Evolutionary conservation across 495 filamentous ascomycete species (phyloP).

Genomic region (Geoglossum glabrum): DNA sequence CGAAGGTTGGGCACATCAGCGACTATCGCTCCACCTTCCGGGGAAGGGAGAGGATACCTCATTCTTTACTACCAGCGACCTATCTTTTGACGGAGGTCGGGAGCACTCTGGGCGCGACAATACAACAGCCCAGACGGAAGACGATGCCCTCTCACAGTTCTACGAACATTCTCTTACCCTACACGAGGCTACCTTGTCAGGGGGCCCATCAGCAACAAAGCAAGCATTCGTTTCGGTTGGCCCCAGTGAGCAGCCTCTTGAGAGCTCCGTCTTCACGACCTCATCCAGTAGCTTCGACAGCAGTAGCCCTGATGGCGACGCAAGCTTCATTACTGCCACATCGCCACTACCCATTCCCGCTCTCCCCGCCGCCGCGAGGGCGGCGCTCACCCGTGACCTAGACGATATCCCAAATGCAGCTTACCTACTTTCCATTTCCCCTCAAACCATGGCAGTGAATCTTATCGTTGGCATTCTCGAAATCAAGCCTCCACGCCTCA

Average conservation of each 20-base stretch:
- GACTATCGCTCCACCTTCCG: not conserved
- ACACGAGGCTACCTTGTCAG: conserved; percentile 34
- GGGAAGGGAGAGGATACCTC: conserved; percentile 11
- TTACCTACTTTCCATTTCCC: conserved; percentile 47
- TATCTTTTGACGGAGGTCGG: conserved; percentile 13
- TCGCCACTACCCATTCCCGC: not conserved
- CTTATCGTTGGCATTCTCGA: conserved; percentile 61
- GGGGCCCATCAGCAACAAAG: conserved; percentile 7
- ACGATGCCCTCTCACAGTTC: conserved; percentile 35
- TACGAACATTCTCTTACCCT: conserved; percentile 53
- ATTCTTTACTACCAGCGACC: conserved; percentile 27
- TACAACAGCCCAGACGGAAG: conserved; percentile 8
- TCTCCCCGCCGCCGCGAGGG: not conserved
- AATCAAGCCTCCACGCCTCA: conserved; percentile 40
- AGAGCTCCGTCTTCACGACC: not conserved
- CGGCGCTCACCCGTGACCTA: conserved; percentile 36
- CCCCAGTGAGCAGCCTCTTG: not conserved
- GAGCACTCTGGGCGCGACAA: conserved; percentile 12
- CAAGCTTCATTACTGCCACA: not conserved
- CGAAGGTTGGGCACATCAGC: not conserved
- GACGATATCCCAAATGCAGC: conserved; percentile 45
- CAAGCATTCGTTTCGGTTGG: not conserved
- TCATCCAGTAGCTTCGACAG: not conserved
- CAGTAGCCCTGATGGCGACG: not conserved
- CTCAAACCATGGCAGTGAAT: conserved; percentile 63